phyloP scores from a whole-genome alignment of 345 rosid genomes.

The Syzygium aqueum region DNA sequence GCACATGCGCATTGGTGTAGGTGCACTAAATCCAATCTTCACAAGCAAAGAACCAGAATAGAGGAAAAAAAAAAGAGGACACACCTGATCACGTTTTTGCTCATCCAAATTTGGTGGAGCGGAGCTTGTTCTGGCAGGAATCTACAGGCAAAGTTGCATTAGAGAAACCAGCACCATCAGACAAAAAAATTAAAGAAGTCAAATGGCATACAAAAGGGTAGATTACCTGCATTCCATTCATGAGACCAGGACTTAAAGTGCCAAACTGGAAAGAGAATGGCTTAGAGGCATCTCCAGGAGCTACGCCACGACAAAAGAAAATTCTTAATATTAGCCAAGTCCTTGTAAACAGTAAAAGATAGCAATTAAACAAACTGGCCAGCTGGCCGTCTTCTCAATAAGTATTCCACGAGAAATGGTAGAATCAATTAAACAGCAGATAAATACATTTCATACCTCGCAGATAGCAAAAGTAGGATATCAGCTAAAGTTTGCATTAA shows the following conservation, averaged over 20 bases:
- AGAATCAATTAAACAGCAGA: neutral
- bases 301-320: conserved; percentile 10
- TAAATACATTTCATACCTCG: neutral
- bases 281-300: conserved; percentile 55
- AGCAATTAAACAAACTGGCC: neutral
- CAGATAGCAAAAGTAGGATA: neutral
- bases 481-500: neutral
- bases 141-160: conserved; percentile 21
- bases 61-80: neutral
- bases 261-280: conserved; percentile 78
- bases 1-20: neutral
- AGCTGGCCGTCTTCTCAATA: neutral
- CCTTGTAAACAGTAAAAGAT: neutral
- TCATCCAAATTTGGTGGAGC: conserved; percentile 98
- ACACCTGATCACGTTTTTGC: conserved; percentile 88
- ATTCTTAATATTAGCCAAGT: neutral
- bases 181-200: neutral
- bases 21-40: neutral
- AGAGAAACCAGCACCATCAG: neutral
- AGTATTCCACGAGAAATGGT: neutral
- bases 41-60: neutral
- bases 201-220: neutral
- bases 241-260: conserved; percentile 61
- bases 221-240: conserved; percentile 76
- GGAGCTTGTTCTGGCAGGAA: conserved; percentile 95